Evolutionary conservation across 2,329 filamentous ascomycete species (phyloP), one percentile per base, ranked within the genome.

Genomic region (Pseudogymnoascus destructans): DNA sequence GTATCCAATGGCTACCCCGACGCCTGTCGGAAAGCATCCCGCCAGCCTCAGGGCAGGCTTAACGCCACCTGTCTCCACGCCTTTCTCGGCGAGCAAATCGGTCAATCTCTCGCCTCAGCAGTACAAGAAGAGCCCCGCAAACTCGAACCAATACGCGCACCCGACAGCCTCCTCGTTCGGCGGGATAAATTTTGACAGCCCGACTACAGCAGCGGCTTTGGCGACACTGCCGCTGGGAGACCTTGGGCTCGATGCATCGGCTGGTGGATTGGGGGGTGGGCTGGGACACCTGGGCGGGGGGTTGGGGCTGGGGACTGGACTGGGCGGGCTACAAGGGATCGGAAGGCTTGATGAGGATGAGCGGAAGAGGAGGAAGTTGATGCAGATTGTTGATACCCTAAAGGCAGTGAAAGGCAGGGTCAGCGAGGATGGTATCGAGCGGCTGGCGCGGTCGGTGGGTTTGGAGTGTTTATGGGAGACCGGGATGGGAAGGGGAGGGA

Each of bases 361-460:
- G 63, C 68, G 75, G 63, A 70, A 72, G 62, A 35, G 54, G 19
- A 70, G 73, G 55, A 74, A 73, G 61, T 68, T 81, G 46, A 58
- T 59, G 32, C 58, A 59, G 9, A 66, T 70, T 17, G 58, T 68
- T 40, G 68, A 68, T 32, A 68, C 69, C 32, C 55, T 70, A 25
- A 68, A 69, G 60, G 65, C 66, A 49, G 69, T 70, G 64, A 80
- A 80, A 62, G 85, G 85, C 3, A 73, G 83, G 38, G 82, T 92
- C 35, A 88, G 86, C 64, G 85, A 88, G 66, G 82, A 86, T 27
- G 86, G 86, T 2, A 75, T 93, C n/a, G 82, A 87, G 68, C 77
- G 86, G 58, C 73, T 92, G 27, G 85, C 82, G 7, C 79, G 80
- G 64, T 77, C 81, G 58, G 76, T 85, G 58, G 86, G 85, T n/a